These are phyloP conservation scores for Viola pubescens DNA, from an alignment of 441 rosid species.

Conservation along the genomic window DNA sequence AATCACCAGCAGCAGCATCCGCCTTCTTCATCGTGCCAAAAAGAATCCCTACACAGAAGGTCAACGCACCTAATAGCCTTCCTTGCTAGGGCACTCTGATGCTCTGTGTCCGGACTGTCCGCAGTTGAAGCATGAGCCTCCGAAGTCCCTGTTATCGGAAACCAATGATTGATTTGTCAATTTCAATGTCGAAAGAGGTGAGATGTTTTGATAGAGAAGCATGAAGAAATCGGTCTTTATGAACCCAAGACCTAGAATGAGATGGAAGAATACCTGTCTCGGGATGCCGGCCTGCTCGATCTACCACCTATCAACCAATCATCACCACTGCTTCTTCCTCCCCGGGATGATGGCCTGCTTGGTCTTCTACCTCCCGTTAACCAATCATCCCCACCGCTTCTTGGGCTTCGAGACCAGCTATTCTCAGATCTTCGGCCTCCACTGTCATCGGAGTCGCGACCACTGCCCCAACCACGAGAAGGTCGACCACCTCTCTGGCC, in stretches of 20 bases:
- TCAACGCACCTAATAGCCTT: conserved; percentile 17
- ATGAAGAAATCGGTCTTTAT: too few species aligned
- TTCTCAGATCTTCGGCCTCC: conserved; percentile 41
- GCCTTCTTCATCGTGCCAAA: background rate
- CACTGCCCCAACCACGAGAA: conserved; percentile 56
- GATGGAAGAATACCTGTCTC: too few species aligned
- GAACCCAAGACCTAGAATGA: too few species aligned
- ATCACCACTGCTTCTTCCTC: conserved; percentile 6
- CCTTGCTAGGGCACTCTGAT: conserved; percentile 70
- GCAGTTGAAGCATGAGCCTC: conserved; percentile 83
- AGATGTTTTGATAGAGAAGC: too few species aligned
- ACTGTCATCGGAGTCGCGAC: conserved; percentile 41
- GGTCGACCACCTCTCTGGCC: conserved; percentile 42
- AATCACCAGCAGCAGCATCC: background rate
- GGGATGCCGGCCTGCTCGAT: too few species aligned
- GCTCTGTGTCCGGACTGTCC: conserved; percentile 87
- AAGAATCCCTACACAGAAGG: background rate
- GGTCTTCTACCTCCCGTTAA: conserved; percentile 59
- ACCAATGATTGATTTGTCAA: conserved; percentile 6
- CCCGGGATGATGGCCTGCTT: conserved; percentile 47
- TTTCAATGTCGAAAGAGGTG: background rate
- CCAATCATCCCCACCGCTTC: conserved; percentile 67
- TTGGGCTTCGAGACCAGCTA: conserved; percentile 50
- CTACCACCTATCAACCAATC: too few species aligned
- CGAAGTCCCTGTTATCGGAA: conserved; percentile 45